Evolutionary conservation across 192 early-diverging fungal genomes (phyloP).

Genomic region (Geosiphon pyriformis): DNA sequence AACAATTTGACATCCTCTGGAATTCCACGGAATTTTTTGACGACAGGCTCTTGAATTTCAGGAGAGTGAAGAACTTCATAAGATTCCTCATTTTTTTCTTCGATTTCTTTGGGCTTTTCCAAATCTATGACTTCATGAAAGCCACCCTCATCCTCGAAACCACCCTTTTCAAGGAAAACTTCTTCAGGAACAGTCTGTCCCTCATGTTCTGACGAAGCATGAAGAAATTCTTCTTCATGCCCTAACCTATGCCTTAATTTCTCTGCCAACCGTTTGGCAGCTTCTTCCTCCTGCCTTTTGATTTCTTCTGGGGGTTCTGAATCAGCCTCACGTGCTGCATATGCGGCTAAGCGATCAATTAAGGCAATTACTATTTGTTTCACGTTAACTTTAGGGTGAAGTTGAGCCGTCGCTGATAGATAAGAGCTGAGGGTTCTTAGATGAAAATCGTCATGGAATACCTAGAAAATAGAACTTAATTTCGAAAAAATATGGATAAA

Average conservation of each 20-base stretch:
- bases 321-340: conserved; percentile 78
- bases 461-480: conserved; percentile 36
- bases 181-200: conserved; percentile 38
- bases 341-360: conserved; percentile 89
- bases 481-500: not conserved
- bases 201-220: not conserved
- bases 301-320: conserved; percentile 29
- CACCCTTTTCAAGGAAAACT: conserved; percentile 9
- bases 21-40: conserved; percentile 64
- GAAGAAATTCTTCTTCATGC: conserved; percentile 1
- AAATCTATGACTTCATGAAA: conserved; percentile 24
- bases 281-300: conserved; percentile 35
- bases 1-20: conserved; percentile 87
- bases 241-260: conserved; percentile 27
- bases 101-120: conserved; percentile 14
- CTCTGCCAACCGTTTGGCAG: conserved; percentile 27
- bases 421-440: conserved; percentile 83
- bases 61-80: no score
- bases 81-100: no score
- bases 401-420: conserved; percentile 83
- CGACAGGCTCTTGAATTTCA: conserved; percentile 31
- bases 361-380: conserved; percentile 95
- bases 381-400: conserved; percentile 91
- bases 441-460: conserved; percentile 97
- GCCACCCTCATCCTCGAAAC: conserved; percentile 15